Percentiles rank a stretch among this genome's conserved stretches.
Evolutionary conservation across 345 rosid species (phyloP).

Genomic region (Populus tremula): DNA sequence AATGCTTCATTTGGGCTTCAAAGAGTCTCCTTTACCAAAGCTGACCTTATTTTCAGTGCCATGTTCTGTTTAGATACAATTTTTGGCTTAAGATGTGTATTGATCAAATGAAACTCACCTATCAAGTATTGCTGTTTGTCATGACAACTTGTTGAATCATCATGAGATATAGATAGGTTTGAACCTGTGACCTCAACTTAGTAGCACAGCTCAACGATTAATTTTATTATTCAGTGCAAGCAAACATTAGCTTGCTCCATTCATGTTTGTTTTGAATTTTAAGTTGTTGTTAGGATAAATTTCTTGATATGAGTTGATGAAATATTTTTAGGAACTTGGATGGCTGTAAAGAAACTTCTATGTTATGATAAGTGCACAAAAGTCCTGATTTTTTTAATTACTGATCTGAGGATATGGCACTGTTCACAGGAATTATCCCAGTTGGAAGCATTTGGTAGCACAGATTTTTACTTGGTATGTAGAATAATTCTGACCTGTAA

Average conservation of each 20-base stretch:
- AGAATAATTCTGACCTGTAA: conserved; percentile 6
- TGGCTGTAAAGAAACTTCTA: neutral
- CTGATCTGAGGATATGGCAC: conserved; percentile 6
- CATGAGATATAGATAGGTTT: neutral
- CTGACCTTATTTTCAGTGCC: neutral
- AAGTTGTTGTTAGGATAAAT: neutral
- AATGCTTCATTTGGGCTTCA: conserved; percentile 21
- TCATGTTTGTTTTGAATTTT: neutral
- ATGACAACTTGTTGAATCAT: neutral
- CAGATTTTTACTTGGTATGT: conserved; percentile 68
- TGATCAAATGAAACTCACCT: neutral
- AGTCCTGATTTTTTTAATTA: conserved; percentile 4
- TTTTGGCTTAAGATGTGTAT: neutral
- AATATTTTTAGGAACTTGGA: neutral
- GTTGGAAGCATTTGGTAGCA: conserved; percentile 68
- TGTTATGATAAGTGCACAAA: neutral
- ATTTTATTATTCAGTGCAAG: neutral
- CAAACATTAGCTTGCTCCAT: neutral
- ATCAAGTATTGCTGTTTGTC: neutral
- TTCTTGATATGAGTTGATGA: neutral
- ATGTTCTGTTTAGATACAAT: neutral
- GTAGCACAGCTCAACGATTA: neutral
- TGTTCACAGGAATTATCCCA: conserved; percentile 58
- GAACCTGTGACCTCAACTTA: conserved; percentile 1
- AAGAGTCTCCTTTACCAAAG: neutral